Evolutionary conservation across 441 rosid genomes (phyloP), one percentile per base, ranked within the genome.

Genomic region (Macaranga tanarius): DNA sequence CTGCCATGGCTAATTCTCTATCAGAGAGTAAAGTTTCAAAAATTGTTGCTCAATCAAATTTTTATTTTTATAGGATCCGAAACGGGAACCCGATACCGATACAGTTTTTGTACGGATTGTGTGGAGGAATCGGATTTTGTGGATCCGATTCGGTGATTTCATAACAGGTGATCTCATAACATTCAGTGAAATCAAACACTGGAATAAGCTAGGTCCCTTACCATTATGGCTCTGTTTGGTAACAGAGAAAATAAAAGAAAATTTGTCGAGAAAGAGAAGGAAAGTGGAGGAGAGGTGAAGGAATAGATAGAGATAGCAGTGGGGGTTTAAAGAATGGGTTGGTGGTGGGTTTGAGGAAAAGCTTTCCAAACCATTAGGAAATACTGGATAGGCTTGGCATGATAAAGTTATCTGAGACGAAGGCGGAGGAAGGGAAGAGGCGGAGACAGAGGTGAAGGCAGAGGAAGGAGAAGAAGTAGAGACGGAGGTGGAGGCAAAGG

Each of bases 91-190:
- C 81, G 77, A 79, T 40, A 48, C 58, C 72, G 59, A 9, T 20
- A 10, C 15, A n/a, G n/a, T n/a, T n/a, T 16, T 16, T 12, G 16
- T 15, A 1, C 17, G 2, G 11, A 11, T 0, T 16, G 16, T n/a
- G 5, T 2, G 63, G 16, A 65, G 67, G 20, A 25, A 68, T 64
- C 70, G 70, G 22, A 48, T 59, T 65, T 45, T 54, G 44, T 15
- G 45, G 42, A 47, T 22, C 34, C 65, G 51, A 58, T 4, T 28
- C 2, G 44, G n/a, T n/a, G n/a, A n/a, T n/a, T n/a, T n/a, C n/a
- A n/a, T 90, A 23, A 94, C 99, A 0, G 97, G 97, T 10, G 97
- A 94, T 52, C 61, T 85, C 97, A 94, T 94, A 13, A 94, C 90
- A 80, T 94, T 97, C 0, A 94, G 87, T 34, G 97, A 89, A 61